phyloP scores from a whole-genome alignment of 2,329 filamentous ascomycete genomes.

The Colletotrichum orbiculare region DNA sequence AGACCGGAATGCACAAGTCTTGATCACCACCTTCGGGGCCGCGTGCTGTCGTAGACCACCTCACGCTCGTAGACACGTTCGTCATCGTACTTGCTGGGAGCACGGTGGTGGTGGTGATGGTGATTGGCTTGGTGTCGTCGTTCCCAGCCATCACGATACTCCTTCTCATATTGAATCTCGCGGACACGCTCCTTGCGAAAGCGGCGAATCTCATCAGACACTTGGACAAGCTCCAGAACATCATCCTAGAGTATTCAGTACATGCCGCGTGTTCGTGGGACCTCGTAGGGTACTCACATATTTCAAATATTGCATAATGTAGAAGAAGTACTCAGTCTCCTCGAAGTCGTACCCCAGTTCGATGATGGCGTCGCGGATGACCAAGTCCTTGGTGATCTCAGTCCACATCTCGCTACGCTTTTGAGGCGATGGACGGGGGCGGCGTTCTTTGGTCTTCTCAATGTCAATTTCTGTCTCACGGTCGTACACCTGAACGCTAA shows the following conservation, averaged over 20 bases:
- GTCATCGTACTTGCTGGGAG: conserved; percentile 62
- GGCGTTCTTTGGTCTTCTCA: conserved; percentile 65
- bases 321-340: conserved; percentile 90
- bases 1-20: conserved; percentile 1
- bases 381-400: conserved; percentile 93
- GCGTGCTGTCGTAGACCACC: conserved; percentile 67
- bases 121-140: conserved; percentile 46
- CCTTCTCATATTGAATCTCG: conserved; percentile 69
- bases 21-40: conserved; percentile 31
- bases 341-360: conserved; percentile 87
- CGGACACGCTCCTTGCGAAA: conserved; percentile 63
- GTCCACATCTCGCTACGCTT: conserved; percentile 85
- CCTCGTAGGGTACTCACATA: conserved; percentile 73
- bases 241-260: conserved; percentile 74
- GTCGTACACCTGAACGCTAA: conserved; percentile 60
- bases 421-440: conserved; percentile 49
- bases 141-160: conserved; percentile 64
- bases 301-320: conserved; percentile 89
- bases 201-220: conserved; percentile 84
- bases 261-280: background rate
- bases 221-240: conserved; percentile 82
- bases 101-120: conserved; percentile 42
- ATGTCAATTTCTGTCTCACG: conserved; percentile 62
- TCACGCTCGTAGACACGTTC: conserved; percentile 76
- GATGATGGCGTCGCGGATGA: conserved; percentile 87